Evolutionary conservation across 352 stramenopile species (phyloP).

Genomic region (Nothophytophthora sp.): DNA sequence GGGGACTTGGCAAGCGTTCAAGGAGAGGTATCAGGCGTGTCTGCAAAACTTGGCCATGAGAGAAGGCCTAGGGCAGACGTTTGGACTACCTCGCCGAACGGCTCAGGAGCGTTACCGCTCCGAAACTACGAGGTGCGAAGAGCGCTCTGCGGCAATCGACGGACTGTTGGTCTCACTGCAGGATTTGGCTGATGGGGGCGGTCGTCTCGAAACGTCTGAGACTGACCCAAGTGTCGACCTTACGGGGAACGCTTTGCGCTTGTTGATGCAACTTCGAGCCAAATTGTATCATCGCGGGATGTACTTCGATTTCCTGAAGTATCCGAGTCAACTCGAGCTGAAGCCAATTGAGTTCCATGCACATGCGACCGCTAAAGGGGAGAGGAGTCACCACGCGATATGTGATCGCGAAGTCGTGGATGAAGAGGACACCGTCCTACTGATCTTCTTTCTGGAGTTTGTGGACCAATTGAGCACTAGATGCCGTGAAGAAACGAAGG

Average conservation of each 20-base stretch:
- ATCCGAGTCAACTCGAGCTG: conserved; percentile 49
- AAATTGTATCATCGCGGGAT: conserved; percentile 58
- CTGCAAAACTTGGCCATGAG: conserved; percentile 85
- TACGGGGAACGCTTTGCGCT: conserved; percentile 26
- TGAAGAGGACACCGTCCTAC: conserved; percentile 30
- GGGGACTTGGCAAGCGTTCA: conserved; percentile 53
- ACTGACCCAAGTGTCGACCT: conserved; percentile 11
- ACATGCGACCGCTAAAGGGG: conserved; percentile 6
- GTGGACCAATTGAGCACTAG: conserved; percentile 53
- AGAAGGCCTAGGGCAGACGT: conserved; percentile 90
- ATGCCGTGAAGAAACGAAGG: conserved; percentile 59
- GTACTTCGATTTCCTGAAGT: conserved; percentile 66
- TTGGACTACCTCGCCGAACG: conserved; percentile 76
- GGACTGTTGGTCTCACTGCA: conserved; percentile 58
- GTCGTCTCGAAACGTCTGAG: neutral
- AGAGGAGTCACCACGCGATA: conserved; percentile 18
- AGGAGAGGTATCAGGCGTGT: conserved; percentile 66
- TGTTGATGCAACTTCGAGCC: conserved; percentile 56
- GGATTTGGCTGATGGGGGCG: conserved; percentile 22
- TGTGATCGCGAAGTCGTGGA: conserved; percentile 44
- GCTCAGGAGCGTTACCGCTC: conserved; percentile 86
- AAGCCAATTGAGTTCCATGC: conserved; percentile 1
- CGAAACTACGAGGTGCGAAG: conserved; percentile 80
- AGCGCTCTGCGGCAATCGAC: conserved; percentile 64
- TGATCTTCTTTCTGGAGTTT: conserved; percentile 49